Percentiles rank a stretch among this genome's conserved stretches.
phyloP scores from a whole-genome alignment of 768 basidiomycete species.

The Mycena pura region DNA sequence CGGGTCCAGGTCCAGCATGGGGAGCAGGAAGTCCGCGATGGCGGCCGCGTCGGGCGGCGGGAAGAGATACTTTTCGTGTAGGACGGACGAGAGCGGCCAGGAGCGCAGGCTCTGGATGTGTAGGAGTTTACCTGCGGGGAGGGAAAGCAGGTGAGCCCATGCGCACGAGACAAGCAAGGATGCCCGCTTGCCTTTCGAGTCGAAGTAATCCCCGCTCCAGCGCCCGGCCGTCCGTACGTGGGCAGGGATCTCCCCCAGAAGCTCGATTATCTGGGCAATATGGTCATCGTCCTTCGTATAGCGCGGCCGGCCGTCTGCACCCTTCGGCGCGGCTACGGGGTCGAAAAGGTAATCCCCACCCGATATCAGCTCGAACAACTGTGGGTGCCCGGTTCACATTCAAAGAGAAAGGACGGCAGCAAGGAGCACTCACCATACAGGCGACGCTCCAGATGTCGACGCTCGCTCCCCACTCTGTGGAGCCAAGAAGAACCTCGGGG shows the following conservation, averaged over 20 bases:
- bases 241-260: constrained; percentile 89
- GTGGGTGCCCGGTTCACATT: background rate
- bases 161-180: background rate
- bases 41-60: constrained; percentile 80
- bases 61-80: constrained; percentile 97
- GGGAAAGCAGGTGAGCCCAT: background rate
- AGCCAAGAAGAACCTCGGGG: constrained; percentile 96
- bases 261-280: constrained; percentile 96
- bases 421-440: constrained; percentile 85
- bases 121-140: constrained; percentile 70
- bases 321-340: constrained; percentile 71
- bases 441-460: constrained; percentile 98
- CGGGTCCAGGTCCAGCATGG: constrained; percentile 90
- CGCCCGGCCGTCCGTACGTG: constrained; percentile 86
- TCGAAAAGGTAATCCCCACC: constrained; percentile 99
- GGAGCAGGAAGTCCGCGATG: constrained; percentile 80
- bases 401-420: background rate
- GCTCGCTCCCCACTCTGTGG: constrained; percentile 87
- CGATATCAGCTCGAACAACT: constrained; percentile 95
- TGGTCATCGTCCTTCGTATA: constrained; percentile 98
- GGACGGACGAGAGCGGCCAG: constrained; percentile 85
- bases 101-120: constrained; percentile 94
- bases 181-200: constrained; percentile 73
- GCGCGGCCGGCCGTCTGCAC: constrained; percentile 57
- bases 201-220: constrained; percentile 94